phyloP scores from a whole-genome alignment of 441 rosid species.

The Metrosideros polymorpha region DNA sequence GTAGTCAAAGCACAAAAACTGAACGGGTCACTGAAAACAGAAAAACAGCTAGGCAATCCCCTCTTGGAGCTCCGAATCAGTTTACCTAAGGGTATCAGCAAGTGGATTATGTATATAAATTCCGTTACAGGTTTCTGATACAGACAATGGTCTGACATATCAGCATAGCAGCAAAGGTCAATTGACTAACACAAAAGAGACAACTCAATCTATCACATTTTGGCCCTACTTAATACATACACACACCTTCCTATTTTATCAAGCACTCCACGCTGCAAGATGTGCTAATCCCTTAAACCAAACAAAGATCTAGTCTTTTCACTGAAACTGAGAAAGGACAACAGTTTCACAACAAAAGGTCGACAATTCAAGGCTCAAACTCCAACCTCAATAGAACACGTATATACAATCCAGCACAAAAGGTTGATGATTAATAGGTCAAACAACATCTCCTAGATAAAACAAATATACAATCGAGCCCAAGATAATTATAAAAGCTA shows the following conservation, averaged over 20 bases:
- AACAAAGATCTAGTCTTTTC: background rate
- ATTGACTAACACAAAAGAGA: background rate
- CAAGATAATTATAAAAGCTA: background rate
- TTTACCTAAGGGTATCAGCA: background rate
- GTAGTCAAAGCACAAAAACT: background rate
- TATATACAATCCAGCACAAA: background rate
- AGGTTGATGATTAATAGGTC: background rate
- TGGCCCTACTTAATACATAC: background rate
- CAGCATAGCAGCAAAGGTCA: background rate
- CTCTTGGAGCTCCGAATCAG: background rate
- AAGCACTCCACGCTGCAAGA: background rate
- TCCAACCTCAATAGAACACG: background rate
- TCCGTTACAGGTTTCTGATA: background rate
- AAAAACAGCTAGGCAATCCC: background rate
- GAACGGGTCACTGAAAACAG: background rate
- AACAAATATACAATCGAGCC: background rate
- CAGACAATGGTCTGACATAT: background rate
- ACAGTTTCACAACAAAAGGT: background rate
- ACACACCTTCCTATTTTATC: background rate
- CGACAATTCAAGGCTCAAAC: background rate
- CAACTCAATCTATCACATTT: background rate
- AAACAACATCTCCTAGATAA: background rate
- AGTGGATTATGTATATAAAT: background rate
- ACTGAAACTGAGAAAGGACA: background rate
- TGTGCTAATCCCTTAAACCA: background rate